Evolutionary conservation across 257 asterid species (phyloP), one percentile per base, ranked within the genome.

Genomic region (Salvia miltiorrhiza): DNA sequence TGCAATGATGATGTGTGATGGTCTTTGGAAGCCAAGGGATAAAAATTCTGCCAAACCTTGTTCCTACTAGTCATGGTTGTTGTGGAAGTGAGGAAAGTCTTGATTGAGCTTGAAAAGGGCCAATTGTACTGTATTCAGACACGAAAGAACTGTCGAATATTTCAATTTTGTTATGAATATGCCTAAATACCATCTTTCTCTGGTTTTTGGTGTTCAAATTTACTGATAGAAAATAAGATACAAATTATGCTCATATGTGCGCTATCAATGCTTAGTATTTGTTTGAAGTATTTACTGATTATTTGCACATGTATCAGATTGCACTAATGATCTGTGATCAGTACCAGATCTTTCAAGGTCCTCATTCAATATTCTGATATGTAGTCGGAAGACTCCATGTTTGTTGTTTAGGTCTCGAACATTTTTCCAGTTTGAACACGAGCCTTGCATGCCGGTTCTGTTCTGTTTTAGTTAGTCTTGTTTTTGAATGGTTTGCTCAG

Each of bases 1-100:
- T 82, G 84, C 92, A 85, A 77, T 87, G 97, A 86, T 81, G 95
- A 88, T 77, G 88, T 80, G 85, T 88, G 92, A 92, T 80, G 90
- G 76, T 72, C 82, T 65, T 81, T 57, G 77, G 90, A 78, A 73
- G 89, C 79, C 82, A 74, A 63, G 77, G 77, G 69, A 78, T 65
- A 71, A 63, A 49, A 76, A 69, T 37, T 32, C 39, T 69, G 49
- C 79, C 73, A 80, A 47, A 60, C 71, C 60, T 71, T 72, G 71
- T 63, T 44, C 76, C 65, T 73, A 79, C 62, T 73, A 80, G 69
- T 73, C 17, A 55, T 68, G 77, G 63, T 63, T 59, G 65, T 54
- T n/a, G n/a, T n/a, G 76, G 74, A 73, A 75, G 78, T 74, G 77
- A 64, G 69, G 80, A 80, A 66, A 74, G 69, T 57, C 56, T 66